Evolutionary conservation across 2,329 filamentous ascomycete genomes (phyloP).

Genomic region (Ophiosphaerella narmari): DNA sequence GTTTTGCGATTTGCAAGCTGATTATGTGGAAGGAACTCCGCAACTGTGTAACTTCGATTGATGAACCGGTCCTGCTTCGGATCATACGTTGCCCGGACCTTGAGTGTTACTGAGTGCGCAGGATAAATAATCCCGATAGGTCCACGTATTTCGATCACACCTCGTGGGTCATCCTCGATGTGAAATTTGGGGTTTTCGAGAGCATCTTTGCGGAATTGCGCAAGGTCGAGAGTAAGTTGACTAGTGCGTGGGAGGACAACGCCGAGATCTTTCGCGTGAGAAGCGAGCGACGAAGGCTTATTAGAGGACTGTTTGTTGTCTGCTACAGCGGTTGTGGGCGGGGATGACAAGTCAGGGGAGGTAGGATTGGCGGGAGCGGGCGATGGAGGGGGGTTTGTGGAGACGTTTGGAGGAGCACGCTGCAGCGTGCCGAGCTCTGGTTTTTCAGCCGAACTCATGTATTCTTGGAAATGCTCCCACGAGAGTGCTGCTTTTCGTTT

Average conservation of each 20-base stretch:
- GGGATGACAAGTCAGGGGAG: conserved; percentile 5
- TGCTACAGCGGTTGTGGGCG: conserved; percentile 7
- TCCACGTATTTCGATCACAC: no score
- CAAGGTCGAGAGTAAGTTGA: conserved; percentile 32
- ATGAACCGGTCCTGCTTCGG: no score
- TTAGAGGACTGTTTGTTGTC: conserved; percentile 19
- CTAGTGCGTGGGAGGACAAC: conserved; percentile 32
- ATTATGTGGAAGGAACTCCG: no score
- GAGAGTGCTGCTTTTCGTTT: conserved; percentile 20
- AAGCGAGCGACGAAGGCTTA: conserved; percentile 11
- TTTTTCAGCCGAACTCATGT: conserved; percentile 31
- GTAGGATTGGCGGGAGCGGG: conserved; percentile 1
- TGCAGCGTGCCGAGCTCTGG: conserved; percentile 16
- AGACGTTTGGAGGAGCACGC: conserved; percentile 14
- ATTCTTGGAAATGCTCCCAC: conserved; percentile 30
- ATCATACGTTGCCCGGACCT: no score
- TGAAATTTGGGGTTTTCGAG: conserved; percentile 8
- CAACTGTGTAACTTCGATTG: no score
- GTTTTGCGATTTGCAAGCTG: no score
- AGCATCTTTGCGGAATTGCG: conserved; percentile 30
- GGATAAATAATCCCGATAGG: no score
- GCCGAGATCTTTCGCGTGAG: conserved; percentile 24
- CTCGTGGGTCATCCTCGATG: no score
- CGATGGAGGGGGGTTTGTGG: conserved; percentile 10
- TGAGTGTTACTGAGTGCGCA: no score